Conservation (phyloP, 1,284 basidiomycete species). For the Schizopora paradoxa region DNA sequence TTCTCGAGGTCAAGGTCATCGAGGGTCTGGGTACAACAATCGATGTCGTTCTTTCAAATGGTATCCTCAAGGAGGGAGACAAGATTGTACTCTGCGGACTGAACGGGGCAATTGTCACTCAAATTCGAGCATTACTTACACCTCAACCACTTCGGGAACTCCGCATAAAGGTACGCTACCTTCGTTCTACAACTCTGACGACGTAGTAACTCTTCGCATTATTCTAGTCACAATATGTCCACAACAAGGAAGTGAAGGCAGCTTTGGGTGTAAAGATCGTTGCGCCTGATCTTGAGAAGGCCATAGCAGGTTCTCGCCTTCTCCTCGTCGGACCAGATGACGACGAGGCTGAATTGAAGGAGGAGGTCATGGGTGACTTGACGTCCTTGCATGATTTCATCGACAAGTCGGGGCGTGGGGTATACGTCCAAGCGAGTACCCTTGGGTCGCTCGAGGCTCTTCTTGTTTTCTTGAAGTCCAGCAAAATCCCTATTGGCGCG, state of each 20-base stretch:
- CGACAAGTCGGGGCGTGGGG: slow-evolving; percentile 92
- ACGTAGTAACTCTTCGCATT: slow-evolving; percentile 5
- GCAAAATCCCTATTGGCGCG: slow-evolving; percentile 96
- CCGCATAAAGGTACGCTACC: slow-evolving; percentile 79
- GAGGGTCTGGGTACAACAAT: slow-evolving; percentile 98
- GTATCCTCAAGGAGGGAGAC: slow-evolving; percentile 89
- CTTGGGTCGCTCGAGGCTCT: slow-evolving; percentile 96
- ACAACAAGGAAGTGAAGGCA: slow-evolving; percentile 97
- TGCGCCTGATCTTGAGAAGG: slow-evolving; percentile 95
- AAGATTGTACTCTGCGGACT: slow-evolving; percentile 96
- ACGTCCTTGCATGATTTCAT: slow-evolving; percentile 87
- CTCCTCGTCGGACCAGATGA: slow-evolving; percentile 92
- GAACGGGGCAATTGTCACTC: slow-evolving; percentile 96
- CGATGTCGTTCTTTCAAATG: slow-evolving; percentile 96
- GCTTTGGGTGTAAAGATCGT: slow-evolving; percentile 96
- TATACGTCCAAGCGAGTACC: slow-evolving; percentile 97
- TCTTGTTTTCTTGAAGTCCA: slow-evolving; percentile 90
- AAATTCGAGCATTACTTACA: slow-evolving; percentile 90
- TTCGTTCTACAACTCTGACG: slow-evolving; percentile 1
- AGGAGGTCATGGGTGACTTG: slow-evolving; percentile 96
- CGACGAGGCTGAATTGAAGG: slow-evolving; percentile 91
- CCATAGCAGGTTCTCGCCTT: slow-evolving; percentile 96
- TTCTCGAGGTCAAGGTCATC: slow-evolving; percentile 98
- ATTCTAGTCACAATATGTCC: slow-evolving; percentile 90
- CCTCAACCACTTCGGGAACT: slow-evolving; percentile 96